Conservation (phyloP, 805 yeast genomes). For the Hanseniaspora mollemarum region DNA sequence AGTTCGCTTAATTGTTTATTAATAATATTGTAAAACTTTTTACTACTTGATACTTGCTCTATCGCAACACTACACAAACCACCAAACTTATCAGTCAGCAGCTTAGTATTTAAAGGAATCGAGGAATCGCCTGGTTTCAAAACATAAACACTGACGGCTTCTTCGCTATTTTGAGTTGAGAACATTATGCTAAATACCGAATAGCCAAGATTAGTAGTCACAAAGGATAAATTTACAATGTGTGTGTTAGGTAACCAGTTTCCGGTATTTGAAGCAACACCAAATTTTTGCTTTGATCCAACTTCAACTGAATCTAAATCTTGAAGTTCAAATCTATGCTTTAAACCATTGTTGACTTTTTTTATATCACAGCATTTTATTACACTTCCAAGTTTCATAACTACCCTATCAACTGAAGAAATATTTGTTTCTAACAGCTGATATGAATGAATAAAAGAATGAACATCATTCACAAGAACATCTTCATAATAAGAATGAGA, state of each 20-base stretch:
- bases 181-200: conserved; percentile 54
- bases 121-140: conserved; percentile 28
- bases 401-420: conserved; percentile 55
- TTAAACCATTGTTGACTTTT: conserved; percentile 72
- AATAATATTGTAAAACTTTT: background rate
- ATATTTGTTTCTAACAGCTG: conserved; percentile 73
- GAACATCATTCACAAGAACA: conserved; percentile 52
- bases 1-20: conserved; percentile 4
- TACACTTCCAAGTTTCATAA: conserved; percentile 68
- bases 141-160: conserved; percentile 50
- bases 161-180: conserved; percentile 44
- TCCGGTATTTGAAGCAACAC: conserved; percentile 35
- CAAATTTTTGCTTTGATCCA: conserved; percentile 19
- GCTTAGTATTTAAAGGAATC: conserved; percentile 40
- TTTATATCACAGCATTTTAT: conserved; percentile 68
- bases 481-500: conserved; percentile 40
- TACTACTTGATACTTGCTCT: conserved; percentile 2
- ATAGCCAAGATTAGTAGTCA: conserved; percentile 47
- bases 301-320: conserved; percentile 40
- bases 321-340: conserved; percentile 65
- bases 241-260: conserved; percentile 53
- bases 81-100: conserved; percentile 11
- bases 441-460: conserved; percentile 44
- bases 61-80: background rate
- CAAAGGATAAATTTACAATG: background rate